A percentile compares a stretch with the other conserved stretches of the same genome.
Evolutionary conservation across 768 basidiomycete species (phyloP).

Genomic region (Inosperma sp.): DNA sequence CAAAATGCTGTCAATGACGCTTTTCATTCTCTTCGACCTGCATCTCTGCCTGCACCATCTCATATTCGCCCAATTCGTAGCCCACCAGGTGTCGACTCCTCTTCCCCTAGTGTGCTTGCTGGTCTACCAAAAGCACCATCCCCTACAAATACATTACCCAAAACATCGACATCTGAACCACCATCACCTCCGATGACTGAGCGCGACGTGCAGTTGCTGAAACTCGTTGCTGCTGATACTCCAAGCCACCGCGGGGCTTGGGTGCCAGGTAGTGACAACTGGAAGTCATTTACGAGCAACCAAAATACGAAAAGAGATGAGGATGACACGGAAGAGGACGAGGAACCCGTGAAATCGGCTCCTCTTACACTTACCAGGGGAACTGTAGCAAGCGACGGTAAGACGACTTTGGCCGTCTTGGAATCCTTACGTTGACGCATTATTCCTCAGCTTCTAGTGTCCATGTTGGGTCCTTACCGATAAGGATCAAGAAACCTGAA

Average conservation of each 20-base stretch:
- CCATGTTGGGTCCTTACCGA: slow-evolving; percentile 56
- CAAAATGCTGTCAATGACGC: slow-evolving; percentile 49
- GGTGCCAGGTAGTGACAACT: slow-evolving; percentile 59
- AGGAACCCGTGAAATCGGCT: slow-evolving; percentile 15
- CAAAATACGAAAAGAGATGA: slow-evolving; percentile 27
- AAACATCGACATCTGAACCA: slow-evolving; percentile 15
- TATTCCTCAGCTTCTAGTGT: too few relatives aligned
- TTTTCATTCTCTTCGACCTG: slow-evolving; percentile 56
- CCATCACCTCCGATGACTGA: slow-evolving; percentile 16
- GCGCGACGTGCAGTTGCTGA: slow-evolving; percentile 43
- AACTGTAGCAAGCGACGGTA: background rate
- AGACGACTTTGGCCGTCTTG: too few relatives aligned
- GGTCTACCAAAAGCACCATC: slow-evolving; percentile 24
- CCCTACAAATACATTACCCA: slow-evolving; percentile 13
- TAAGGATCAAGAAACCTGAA: slow-evolving; percentile 45
- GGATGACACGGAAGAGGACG: slow-evolving; percentile 26
- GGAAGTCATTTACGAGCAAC: slow-evolving; percentile 57
- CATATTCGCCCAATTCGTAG: slow-evolving; percentile 44
- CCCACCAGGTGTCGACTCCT: slow-evolving; percentile 36
- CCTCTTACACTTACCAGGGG: background rate
- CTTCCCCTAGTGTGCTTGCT: slow-evolving; percentile 31
- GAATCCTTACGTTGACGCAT: too few relatives aligned
- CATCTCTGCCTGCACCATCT: slow-evolving; percentile 68
- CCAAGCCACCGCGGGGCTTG: slow-evolving; percentile 72
- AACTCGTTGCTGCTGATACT: slow-evolving; percentile 61